These are phyloP conservation scores for Podila horticola DNA, from an alignment of 192 early-diverging fungal species.

Conservation along the genomic window DNA sequence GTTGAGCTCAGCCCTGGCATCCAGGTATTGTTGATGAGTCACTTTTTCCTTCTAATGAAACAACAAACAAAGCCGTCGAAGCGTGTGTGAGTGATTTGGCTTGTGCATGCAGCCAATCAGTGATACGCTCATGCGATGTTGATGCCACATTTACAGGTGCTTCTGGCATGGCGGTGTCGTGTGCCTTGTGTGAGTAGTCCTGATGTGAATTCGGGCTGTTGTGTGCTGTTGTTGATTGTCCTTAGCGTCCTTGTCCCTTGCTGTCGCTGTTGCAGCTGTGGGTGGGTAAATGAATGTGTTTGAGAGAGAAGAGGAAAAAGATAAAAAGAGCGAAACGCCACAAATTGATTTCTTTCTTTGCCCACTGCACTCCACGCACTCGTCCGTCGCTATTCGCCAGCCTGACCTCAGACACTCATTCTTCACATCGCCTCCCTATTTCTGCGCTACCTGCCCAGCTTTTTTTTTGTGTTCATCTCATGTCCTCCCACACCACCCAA, in stretches of 20 bases:
- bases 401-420: too few relatives aligned
- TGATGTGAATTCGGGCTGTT: background rate
- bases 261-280: too few relatives aligned
- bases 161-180: constrained; percentile 21
- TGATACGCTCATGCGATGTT: background rate
- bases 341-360: background rate
- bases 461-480: background rate
- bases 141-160: constrained; percentile 10
- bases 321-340: background rate
- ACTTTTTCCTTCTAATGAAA: constrained; percentile 29
- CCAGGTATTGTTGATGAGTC: constrained; percentile 66
- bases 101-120: constrained; percentile 23
- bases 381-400: too few relatives aligned
- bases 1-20: constrained; percentile 81
- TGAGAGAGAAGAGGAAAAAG: background rate
- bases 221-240: background rate
- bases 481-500: constrained; percentile 21
- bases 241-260: too few relatives aligned
- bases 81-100: constrained; percentile 44
- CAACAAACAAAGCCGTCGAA: constrained; percentile 14
- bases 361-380: background rate
- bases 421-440: background rate
- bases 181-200: background rate
- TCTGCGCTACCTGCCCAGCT: background rate
- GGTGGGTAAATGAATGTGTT: background rate